Conservation (phyloP, 1,284 basidiomycete species). For the Cryptococcus sp. region DNA sequence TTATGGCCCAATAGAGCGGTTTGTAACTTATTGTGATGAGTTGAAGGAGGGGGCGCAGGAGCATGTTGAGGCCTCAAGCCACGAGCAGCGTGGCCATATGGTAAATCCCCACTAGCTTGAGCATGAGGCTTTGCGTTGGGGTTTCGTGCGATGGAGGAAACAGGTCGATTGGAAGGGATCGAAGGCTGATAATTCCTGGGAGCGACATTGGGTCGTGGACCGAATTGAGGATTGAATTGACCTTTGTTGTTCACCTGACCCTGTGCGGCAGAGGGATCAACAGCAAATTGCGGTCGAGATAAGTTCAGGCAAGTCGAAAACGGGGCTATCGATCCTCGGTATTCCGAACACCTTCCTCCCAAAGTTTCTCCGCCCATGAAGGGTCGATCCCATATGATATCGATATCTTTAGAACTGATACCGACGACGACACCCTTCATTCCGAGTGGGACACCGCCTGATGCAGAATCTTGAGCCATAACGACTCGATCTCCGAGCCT, state of each 20-base stretch:
- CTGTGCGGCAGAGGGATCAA: slow-evolving; percentile 54
- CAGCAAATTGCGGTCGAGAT: slow-evolving; percentile 72
- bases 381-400: slow-evolving; percentile 93
- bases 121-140: background rate
- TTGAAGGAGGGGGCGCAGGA: slow-evolving; percentile 3
- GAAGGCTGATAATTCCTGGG: slow-evolving; percentile 61
- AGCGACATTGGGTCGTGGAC: slow-evolving; percentile 60
- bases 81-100: slow-evolving; percentile 43
- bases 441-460: slow-evolving; percentile 83
- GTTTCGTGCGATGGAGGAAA: slow-evolving; percentile 63
- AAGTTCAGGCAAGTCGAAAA: slow-evolving; percentile 83
- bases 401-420: slow-evolving; percentile 77
- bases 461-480: slow-evolving; percentile 81
- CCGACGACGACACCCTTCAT: slow-evolving; percentile 93
- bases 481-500: slow-evolving; percentile 89
- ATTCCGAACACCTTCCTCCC: slow-evolving; percentile 80
- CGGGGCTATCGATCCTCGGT: slow-evolving; percentile 78
- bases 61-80: slow-evolving; percentile 25
- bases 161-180: slow-evolving; percentile 38
- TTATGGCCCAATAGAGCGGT: slow-evolving; percentile 20
- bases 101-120: slow-evolving; percentile 18
- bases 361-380: slow-evolving; percentile 91
- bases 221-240: slow-evolving; percentile 62
- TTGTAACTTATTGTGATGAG: slow-evolving; percentile 32
- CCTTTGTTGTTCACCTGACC: slow-evolving; percentile 3